Evolutionary conservation across 352 stramenopile species (phyloP), one percentile per base, ranked within the genome.

Genomic region (Peronospora farinosa): DNA sequence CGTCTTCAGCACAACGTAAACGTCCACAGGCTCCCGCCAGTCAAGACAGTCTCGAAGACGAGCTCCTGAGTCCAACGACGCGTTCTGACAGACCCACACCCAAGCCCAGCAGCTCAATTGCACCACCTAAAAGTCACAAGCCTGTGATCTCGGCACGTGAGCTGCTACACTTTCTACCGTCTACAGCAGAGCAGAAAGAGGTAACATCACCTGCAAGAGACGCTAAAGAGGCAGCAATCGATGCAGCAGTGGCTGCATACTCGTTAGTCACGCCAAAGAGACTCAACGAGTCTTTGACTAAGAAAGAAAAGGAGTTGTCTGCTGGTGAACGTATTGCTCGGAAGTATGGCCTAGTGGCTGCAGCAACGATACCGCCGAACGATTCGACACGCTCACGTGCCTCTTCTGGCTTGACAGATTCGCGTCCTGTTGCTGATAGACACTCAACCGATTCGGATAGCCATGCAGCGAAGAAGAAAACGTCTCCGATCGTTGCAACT

Each of bases 131-230:
- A 16, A 9, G 17, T 16, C 44, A 55, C 21, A 88, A 88, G 46
- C 75, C 65, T 13, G 69, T 86, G 40, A 68, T 88, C 25, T 88
- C 78, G 1, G 78, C 74, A 11, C 71, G 63, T 11, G 73, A 74
- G 27, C 67, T 85, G 59, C 65, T 88, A 0, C 49, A 73, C 47
- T 58, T 80, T 32, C 50, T 84, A n/a, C 67, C 66, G 35, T 13
- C 62, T 19, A 51, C 28, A 31, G 54, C 51, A 43, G 16, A 32
- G 12, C 15, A 7, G 10, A 41, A 52, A 8, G n/a, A 46, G 25
- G 27, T 28, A 9, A 8, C n/a, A 17, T 58, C 54, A 2, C n/a
- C 41, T 28, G 35, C 35, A 0, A 50, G 56, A 35, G 23, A 33
- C 19, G 48, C 47, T 5, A 61, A 49, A 39, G 50, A 53, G 9